Evolutionary conservation across 306 rosid species (phyloP).

Genomic region (Malus asiatica): DNA sequence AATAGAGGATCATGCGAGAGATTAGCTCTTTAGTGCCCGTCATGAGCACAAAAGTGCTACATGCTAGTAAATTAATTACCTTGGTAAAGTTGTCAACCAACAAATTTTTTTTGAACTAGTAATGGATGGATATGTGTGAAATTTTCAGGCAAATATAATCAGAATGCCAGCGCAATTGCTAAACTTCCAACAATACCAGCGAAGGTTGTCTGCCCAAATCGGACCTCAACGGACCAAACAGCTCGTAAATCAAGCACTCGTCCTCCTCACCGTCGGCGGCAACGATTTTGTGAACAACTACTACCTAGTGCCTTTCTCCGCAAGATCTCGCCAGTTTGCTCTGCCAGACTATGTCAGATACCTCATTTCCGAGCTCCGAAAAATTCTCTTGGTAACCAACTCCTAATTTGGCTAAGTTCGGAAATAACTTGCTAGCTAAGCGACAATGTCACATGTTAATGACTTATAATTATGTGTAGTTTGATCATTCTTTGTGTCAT

Average conservation of each 20-base stretch:
- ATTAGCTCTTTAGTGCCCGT: neutral
- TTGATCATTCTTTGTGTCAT: neutral
- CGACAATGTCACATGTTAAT: neutral
- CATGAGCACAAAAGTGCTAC: neutral
- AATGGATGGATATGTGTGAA: neutral
- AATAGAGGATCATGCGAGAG: neutral
- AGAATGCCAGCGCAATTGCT: conserved; percentile 53
- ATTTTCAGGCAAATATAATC: conserved; percentile 51
- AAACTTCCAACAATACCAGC: conserved; percentile 53
- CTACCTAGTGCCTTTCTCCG: conserved; percentile 66
- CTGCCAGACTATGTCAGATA: conserved; percentile 55
- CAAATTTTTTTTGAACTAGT: neutral
- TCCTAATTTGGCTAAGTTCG: neutral
- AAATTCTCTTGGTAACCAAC: conserved; percentile 37
- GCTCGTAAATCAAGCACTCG: conserved; percentile 40
- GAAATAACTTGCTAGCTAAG: neutral
- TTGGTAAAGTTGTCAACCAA: neutral
- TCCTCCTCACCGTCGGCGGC: conserved; percentile 72
- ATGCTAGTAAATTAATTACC: neutral
- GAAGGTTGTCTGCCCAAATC: conserved; percentile 36
- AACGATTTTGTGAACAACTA: conserved; percentile 86
- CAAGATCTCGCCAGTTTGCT: conserved; percentile 57
- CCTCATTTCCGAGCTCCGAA: conserved; percentile 53
- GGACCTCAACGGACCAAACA: conserved; percentile 30
- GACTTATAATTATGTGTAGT: neutral